Base-by-base conservation (phyloP, 1,139 yeast species). In the Yamadazyma atlantica region DNA sequence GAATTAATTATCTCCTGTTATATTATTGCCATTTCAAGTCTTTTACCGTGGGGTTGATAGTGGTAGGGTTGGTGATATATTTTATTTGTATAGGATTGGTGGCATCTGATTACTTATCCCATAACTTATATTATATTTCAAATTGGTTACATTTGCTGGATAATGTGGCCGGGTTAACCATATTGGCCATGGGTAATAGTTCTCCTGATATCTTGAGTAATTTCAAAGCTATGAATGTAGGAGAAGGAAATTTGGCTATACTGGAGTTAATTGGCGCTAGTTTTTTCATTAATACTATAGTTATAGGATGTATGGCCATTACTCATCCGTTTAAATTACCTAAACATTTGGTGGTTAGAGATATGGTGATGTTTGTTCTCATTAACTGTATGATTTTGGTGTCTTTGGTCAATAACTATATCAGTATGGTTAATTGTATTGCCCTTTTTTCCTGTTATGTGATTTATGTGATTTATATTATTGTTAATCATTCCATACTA, bases 191-290 rank as follows among this genome's bases (percentile, higher is more conserved):
- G 45, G 97, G 97, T 0, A 92, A 92, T 58, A 92, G 96, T 8
- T 75, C 95, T 0, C 96, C 97, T 0, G 98, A 92, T 59, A 80
- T 92, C 3, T 74, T 89, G 34, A 78, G 94, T 35, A 88, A 96
- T 0, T 87, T 80, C 56, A 82, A 82, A 30, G 96, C 96, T 4
- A 77, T 89, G 78, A 69, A 71, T 29, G 62, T 78, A 3, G 82
- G 78, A 13, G 77, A 85, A 4, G 80, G 85, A 1, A 74, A 88
- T 3, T 64, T 92, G 55, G 97, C 97, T 0, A 64, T 92, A 4
- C 94, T 97, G 1, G 97, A 90, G 58, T 66, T 90, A 28, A 61
- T 88, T 24, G 97, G 98, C 0, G 90, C 96, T 3, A 86, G 92
- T 0, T 72, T 81, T 27, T 84, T 88, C 50, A 82, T 85, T n/a